Conservation (phyloP, 2,329 filamentous ascomycete genomes). For the Epichloe brachyelytri region DNA sequence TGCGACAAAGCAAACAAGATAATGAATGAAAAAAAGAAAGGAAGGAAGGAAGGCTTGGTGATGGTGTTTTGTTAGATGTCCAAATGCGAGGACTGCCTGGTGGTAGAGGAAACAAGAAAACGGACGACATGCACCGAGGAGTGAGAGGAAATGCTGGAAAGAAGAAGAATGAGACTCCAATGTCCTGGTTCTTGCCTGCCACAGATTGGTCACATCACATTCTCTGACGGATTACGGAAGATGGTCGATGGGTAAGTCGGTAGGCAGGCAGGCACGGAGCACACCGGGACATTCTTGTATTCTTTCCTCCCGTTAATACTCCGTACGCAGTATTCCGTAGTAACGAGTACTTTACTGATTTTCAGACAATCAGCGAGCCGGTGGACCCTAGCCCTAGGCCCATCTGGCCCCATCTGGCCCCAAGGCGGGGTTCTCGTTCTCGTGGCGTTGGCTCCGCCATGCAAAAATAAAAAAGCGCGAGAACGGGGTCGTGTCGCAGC, state of each 20-base stretch:
- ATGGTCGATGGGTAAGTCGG: no score
- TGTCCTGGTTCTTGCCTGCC: neutral
- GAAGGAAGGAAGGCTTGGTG: neutral
- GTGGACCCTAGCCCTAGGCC: neutral
- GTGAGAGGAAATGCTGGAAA: neutral
- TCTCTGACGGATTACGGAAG: neutral
- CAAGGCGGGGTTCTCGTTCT: neutral
- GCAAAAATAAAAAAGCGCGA: neutral
- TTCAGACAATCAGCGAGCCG: neutral
- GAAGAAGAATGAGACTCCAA: neutral
- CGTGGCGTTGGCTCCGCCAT: neutral
- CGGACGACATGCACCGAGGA: no score
- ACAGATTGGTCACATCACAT: neutral
- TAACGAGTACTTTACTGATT: neutral
- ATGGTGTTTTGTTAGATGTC: neutral
- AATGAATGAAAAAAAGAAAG: neutral
- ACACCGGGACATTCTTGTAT: conserved; percentile 1
- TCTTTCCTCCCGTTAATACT: neutral
- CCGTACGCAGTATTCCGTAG: neutral
- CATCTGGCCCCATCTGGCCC: neutral
- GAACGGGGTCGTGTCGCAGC: no score
- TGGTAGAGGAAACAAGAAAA: neutral
- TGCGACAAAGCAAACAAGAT: neutral
- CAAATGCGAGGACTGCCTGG: no score
- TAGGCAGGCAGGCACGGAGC: neutral